Percentiles rank a stretch among this genome's conserved stretches.
These are phyloP conservation scores for Magnaporthales sp. DNA, from an alignment of 2,329 filamentous ascomycete species.

Conservation along the genomic window DNA sequence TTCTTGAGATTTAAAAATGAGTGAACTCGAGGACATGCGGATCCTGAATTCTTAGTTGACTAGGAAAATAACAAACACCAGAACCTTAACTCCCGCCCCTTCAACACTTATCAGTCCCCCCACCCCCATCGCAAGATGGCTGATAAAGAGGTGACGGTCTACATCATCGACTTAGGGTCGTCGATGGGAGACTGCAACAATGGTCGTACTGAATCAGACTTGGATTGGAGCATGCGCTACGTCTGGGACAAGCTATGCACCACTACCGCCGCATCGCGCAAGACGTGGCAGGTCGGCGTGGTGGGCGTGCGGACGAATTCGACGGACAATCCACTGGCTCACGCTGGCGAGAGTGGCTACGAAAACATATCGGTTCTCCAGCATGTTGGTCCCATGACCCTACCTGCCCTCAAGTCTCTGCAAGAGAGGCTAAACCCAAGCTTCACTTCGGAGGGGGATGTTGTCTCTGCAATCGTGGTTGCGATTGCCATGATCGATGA, in stretches of 20 bases:
- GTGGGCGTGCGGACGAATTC: slow-evolving; percentile 75
- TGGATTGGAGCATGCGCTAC: slow-evolving; percentile 86
- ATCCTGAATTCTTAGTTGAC: neutral
- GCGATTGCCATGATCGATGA: slow-evolving; percentile 75
- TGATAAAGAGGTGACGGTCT: slow-evolving; percentile 86
- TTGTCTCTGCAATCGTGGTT: slow-evolving; percentile 78
- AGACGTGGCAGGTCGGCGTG: slow-evolving; percentile 69
- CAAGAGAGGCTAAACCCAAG: slow-evolving; percentile 58
- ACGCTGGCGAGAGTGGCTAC: slow-evolving; percentile 63
- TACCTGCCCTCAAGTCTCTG: slow-evolving; percentile 62
- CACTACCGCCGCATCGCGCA: slow-evolving; percentile 59
- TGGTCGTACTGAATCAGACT: slow-evolving; percentile 67
- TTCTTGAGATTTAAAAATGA: neutral
- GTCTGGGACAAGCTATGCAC: slow-evolving; percentile 88
- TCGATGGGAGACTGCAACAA: slow-evolving; percentile 71
- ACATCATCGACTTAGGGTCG: slow-evolving; percentile 77
- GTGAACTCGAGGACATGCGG: neutral
- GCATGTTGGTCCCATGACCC: slow-evolving; percentile 47
- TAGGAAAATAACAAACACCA: neutral
- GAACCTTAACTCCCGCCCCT: too few species aligned
- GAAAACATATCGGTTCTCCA: slow-evolving; percentile 76
- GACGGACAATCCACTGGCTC: slow-evolving; percentile 59
- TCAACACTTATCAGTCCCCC: neutral
- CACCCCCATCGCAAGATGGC: slow-evolving; percentile 51
- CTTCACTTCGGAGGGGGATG: slow-evolving; percentile 63